Evolutionary conservation across 148 eudicot genomes (phyloP).

Genomic region (Fagopyrum esculentum): DNA sequence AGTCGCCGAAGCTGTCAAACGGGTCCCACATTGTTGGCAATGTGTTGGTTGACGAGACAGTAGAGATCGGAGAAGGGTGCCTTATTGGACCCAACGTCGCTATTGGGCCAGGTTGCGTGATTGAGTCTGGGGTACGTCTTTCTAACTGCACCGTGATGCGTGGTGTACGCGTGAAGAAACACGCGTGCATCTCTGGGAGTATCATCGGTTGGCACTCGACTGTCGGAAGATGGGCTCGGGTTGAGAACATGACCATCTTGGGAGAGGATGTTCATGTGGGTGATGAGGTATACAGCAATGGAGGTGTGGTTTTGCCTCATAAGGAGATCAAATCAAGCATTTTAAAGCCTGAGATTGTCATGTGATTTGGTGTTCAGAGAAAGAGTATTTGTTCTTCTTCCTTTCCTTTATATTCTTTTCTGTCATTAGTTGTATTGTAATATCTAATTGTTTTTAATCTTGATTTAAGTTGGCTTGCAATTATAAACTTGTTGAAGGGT

Average conservation of each 20-base stretch:
- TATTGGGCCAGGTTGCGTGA: constrained; percentile 86
- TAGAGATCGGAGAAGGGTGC: constrained; percentile 86
- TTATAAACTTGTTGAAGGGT: neutral
- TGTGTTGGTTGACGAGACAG: constrained; percentile 77
- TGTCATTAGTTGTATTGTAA: constrained; percentile 7
- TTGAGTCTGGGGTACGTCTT: constrained; percentile 81
- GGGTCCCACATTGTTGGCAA: constrained; percentile 75
- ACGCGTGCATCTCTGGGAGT: constrained; percentile 80
- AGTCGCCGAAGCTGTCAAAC: constrained; percentile 47
- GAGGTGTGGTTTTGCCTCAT: constrained; percentile 92
- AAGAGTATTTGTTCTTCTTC: neutral
- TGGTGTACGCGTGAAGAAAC: constrained; percentile 79
- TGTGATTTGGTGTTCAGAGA: constrained; percentile 34
- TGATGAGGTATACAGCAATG: constrained; percentile 82
- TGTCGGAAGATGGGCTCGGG: constrained; percentile 87
- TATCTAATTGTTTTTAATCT: neutral
- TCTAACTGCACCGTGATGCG: constrained; percentile 92
- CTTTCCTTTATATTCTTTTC: neutral
- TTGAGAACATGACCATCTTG: constrained; percentile 83
- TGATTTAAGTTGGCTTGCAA: neutral
- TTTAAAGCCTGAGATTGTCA: constrained; percentile 87
- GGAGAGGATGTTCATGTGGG: constrained; percentile 92
- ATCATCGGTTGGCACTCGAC: constrained; percentile 97
- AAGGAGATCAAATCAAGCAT: constrained; percentile 90
- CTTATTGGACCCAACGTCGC: constrained; percentile 96